These are phyloP conservation scores for Hansfordia pulvinata DNA, from an alignment of 2,329 filamentous ascomycete species.

Conservation along the genomic window DNA sequence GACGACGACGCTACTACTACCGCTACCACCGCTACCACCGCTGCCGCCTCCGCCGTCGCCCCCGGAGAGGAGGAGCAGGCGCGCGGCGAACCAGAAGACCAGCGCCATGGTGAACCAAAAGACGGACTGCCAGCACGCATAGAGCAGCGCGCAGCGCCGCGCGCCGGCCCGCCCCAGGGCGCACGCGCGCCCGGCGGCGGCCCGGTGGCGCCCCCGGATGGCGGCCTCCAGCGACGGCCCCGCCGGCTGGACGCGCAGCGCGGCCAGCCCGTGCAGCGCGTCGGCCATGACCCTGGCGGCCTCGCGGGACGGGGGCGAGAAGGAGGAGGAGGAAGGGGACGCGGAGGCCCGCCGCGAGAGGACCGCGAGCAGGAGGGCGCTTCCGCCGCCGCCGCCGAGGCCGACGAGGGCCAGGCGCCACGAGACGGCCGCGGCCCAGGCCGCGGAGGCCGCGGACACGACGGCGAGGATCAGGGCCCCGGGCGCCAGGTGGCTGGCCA, in stretches of 20 bases:
- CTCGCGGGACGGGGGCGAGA: too few relatives aligned
- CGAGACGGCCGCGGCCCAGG: constrained; percentile 60
- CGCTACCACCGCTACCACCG: too few relatives aligned
- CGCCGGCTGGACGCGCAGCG: too few relatives aligned
- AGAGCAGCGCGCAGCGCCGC: constrained; percentile 57
- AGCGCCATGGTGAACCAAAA: constrained; percentile 62
- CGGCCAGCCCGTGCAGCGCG: too few relatives aligned
- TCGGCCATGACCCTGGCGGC: too few relatives aligned
- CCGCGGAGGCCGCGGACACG: constrained; percentile 55
- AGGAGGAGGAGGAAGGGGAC: constrained; percentile 59
- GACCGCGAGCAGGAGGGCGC: constrained; percentile 53
- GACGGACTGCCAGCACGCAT: constrained; percentile 63
- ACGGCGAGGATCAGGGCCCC: constrained; percentile 50
- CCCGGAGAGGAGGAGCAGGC: too few relatives aligned
- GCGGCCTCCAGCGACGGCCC: too few relatives aligned
- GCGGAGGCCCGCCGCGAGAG: constrained; percentile 52
- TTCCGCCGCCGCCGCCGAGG: constrained; percentile 49
- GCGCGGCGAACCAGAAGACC: constrained; percentile 71
- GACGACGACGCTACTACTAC: constrained; percentile 24
- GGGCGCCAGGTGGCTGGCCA: constrained; percentile 66
- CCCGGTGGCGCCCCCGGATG: constrained; percentile 41
- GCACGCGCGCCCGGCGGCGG: constrained; percentile 37
- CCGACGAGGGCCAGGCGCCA: constrained; percentile 76
- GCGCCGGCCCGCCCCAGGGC: constrained; percentile 51
- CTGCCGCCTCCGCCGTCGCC: too few relatives aligned